A percentile compares a stretch with the other conserved stretches of the same genome.
Conservation (phyloP, 225 moss, liverwort and hornwort genomes). For the Lunularia cruciata region DNA sequence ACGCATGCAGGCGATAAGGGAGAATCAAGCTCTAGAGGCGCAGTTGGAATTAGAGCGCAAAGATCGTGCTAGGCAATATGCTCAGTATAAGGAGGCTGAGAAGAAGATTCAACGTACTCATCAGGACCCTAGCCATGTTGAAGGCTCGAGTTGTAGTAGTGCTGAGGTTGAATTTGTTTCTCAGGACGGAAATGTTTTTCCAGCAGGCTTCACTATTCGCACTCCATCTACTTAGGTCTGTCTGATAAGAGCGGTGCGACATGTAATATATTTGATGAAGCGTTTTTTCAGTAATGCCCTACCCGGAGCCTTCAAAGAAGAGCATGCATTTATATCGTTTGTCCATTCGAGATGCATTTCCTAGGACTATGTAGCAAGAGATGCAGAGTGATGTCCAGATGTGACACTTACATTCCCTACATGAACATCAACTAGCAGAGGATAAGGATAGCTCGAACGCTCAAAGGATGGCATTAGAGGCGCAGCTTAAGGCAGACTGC, state of each 20-base stretch:
- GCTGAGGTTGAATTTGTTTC: no score
- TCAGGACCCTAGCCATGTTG: neutral
- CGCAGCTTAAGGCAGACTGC: constrained; percentile 45
- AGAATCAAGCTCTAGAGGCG: constrained; percentile 29
- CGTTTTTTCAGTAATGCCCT: no score
- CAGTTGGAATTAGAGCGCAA: constrained; percentile 42
- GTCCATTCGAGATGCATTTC: no score
- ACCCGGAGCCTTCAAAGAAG: no score
- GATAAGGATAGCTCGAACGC: constrained; percentile 53
- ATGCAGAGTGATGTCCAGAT: neutral
- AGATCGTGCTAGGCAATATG: constrained; percentile 31
- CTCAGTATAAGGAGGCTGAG: constrained; percentile 49
- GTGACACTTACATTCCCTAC: neutral
- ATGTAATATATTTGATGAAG: no score
- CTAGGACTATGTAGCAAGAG: no score
- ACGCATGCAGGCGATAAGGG: constrained; percentile 46
- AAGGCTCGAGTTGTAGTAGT: neutral
- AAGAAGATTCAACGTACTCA: constrained; percentile 54
- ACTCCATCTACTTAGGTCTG: neutral
- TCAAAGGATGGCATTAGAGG: constrained; percentile 52
- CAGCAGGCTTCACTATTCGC: no score
- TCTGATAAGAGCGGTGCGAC: neutral
- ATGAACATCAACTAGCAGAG: constrained; percentile 26
- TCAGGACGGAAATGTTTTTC: neutral
- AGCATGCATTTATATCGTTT: no score